Conservation (phyloP, 2,329 filamentous ascomycete genomes). For the Curvularia sp. region DNA sequence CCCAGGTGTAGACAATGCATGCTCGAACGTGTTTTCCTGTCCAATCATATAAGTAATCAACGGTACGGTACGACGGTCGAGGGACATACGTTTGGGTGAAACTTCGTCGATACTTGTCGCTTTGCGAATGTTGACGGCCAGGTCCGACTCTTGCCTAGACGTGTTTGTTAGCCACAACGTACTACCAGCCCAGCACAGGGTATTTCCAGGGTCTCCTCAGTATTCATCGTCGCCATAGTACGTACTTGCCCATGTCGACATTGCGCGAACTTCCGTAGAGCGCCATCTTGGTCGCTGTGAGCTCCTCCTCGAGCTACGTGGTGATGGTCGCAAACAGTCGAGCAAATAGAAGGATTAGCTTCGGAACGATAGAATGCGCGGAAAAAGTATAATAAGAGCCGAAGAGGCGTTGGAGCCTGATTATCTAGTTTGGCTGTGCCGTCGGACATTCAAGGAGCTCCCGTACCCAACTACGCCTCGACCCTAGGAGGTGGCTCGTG, state of each 20-base stretch:
- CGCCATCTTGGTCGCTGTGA: slow-evolving; percentile 39
- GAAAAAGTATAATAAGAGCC: slow-evolving; percentile 8
- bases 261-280: slow-evolving; percentile 59
- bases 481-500: slow-evolving; percentile 31
- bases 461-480: slow-evolving; percentile 16
- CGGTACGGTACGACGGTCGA: slow-evolving; percentile 10
- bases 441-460: slow-evolving; percentile 26
- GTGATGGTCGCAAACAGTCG: slow-evolving; percentile 17
- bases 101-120: slow-evolving; percentile 72
- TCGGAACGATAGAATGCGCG: slow-evolving; percentile 17
- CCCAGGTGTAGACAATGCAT: slow-evolving; percentile 99
- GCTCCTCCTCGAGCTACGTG: slow-evolving; percentile 23
- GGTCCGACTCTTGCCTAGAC: slow-evolving; percentile 65
- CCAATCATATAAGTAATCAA: slow-evolving; percentile 39
- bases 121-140: slow-evolving; percentile 72
- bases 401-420: slow-evolving; percentile 11
- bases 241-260: slow-evolving; percentile 68
- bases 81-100: slow-evolving; percentile 67
- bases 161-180: slow-evolving; percentile 3
- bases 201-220: background rate
- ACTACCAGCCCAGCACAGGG: background rate
- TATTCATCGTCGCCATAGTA: slow-evolving; percentile 8
- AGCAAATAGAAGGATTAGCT: background rate
- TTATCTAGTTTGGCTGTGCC: slow-evolving; percentile 15
- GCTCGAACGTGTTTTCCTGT: slow-evolving; percentile 91